A percentile compares a stretch with the other conserved stretches of the same genome.
Conservation (phyloP, 176 grass and related monocot genomes). For the Zea mays region DNA sequence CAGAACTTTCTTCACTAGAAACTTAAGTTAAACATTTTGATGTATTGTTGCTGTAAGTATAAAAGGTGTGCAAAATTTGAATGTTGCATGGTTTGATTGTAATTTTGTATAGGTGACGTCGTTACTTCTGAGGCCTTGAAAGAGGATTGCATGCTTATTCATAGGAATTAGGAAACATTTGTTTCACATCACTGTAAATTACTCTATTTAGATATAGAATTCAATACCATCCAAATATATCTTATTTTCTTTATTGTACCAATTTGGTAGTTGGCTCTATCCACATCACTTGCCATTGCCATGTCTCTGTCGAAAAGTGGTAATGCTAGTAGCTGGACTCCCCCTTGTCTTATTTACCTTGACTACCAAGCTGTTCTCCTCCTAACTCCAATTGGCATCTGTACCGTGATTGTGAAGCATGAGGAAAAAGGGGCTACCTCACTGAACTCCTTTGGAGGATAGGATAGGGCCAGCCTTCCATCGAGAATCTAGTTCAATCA, state of each 20-base stretch:
- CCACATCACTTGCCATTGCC: background rate
- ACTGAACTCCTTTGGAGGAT: background rate
- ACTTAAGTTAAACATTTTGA: conserved; percentile 18
- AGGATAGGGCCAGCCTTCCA: background rate
- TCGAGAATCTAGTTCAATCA: background rate
- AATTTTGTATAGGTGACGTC: background rate
- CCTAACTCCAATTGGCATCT: background rate
- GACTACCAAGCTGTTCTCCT: background rate
- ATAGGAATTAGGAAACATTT: conserved; percentile 5
- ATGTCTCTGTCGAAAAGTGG: background rate
- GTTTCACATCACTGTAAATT: background rate
- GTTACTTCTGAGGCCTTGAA: background rate
- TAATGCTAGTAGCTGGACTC: background rate
- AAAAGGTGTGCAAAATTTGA: background rate
- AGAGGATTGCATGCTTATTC: conserved; percentile 14
- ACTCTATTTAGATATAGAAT: background rate
- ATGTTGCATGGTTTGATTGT: background rate
- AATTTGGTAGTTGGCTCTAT: background rate
- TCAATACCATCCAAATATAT: background rate
- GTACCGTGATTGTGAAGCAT: background rate
- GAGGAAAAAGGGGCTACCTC: background rate
- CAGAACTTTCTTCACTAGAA: background rate
- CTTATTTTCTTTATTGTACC: background rate
- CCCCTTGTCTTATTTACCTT: conserved; percentile 1
- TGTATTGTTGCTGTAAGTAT: background rate